Base-by-base conservation (phyloP, 768 basidiomycete genomes). In the Lyophyllum atratum region DNA sequence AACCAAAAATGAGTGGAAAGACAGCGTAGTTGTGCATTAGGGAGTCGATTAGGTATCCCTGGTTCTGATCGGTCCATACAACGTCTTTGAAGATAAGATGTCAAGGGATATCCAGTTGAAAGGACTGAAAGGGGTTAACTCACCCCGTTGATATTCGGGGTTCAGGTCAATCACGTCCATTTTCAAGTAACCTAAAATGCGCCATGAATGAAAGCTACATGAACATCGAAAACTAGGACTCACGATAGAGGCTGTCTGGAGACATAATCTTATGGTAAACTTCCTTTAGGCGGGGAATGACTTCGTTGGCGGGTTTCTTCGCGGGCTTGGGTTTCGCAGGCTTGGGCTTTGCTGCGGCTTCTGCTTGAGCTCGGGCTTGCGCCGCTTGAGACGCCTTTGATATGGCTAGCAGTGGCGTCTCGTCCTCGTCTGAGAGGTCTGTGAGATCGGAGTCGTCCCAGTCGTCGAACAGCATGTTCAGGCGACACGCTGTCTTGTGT, bases 91-190 rank as follows among this genome's bases (percentile, higher is more conserved):
- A 21, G 15, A 15, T 24, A 21, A 6, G 21, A 50, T 33, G 53
- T 19, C 15, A 4, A 19, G 17, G 7, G 34, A 37, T 44, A 44
- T 17, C 51, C 40, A 17, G 15, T 22, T n/a, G n/a, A n/a, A 2
- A 15, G 28, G 25, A 21, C 39, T 29, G 37, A 52, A 50, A 19
- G 57, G 52, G 28, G 44, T 12, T 46, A 31, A 51, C 72, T 37
- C 50, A 84, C 86, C 82, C 67, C 86, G 74, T 62, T 89, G 86
- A 65, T 88, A 88, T 58, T 86, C 84, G 0, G 86, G 86, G 56
- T 88, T 76, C 8, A 88, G 72, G 53, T 86, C 77, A 42, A 88
- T 80, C 10, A 66, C 60, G 5, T 71, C 75, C 4, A 79, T 68
- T 3, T 74, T 62, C 28, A 86, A 76, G 60, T 80, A 76, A 50